Conservation (phyloP, 441 rosid species). For the Populus hybrid region DNA sequence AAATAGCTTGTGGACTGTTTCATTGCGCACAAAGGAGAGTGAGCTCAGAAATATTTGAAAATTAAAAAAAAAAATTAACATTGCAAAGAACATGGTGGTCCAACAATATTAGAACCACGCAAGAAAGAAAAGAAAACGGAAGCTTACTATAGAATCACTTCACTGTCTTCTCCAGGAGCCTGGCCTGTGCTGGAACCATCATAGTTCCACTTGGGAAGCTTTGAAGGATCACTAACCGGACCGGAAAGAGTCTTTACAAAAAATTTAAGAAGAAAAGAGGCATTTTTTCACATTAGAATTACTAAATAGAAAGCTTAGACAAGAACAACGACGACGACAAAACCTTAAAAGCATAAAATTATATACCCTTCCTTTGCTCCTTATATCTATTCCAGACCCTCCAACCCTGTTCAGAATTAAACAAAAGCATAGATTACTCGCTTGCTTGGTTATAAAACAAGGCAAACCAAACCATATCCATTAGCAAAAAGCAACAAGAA, state of each 20-base stretch:
- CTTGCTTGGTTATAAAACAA: background rate
- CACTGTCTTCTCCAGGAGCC: slow-evolving; percentile 64
- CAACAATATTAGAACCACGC: background rate
- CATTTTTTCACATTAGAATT: background rate
- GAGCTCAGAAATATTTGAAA: background rate
- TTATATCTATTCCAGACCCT: slow-evolving; percentile 68
- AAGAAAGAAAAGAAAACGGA: background rate
- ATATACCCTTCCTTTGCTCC: slow-evolving; percentile 73
- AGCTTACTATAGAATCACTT: slow-evolving; percentile 63
- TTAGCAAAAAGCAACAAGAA: background rate
- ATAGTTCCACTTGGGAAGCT: slow-evolving; percentile 50
- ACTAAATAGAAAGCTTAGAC: background rate
- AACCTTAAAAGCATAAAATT: background rate
- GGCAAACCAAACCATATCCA: background rate
- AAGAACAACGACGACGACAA: background rate
- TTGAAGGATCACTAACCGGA: slow-evolving; percentile 51
- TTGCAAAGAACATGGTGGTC: background rate
- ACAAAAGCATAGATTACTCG: background rate
- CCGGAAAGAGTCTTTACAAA: slow-evolving; percentile 48
- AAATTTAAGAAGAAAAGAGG: too few species aligned
- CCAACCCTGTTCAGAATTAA: slow-evolving; percentile 48
- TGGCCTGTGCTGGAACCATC: too few species aligned
- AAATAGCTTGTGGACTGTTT: slow-evolving; percentile 71
- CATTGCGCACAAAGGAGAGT: background rate
- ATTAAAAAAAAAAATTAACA: background rate